Base-by-base conservation (phyloP, 2,329 filamentous ascomycete species). In the Tolypocladium pustulatum region DNA sequence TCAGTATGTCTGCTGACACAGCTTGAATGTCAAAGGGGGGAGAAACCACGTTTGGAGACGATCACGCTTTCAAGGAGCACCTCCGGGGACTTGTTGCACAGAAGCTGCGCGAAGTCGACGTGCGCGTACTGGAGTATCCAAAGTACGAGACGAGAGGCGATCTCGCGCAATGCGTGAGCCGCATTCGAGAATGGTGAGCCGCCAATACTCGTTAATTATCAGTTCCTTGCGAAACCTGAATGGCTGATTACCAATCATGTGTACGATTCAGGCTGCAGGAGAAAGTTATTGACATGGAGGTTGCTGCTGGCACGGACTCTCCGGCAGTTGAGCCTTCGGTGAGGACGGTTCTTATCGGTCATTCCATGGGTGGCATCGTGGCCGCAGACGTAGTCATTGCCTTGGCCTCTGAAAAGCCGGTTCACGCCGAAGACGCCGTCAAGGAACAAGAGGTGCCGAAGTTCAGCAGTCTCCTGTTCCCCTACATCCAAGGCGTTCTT, bases 351-450 rank as follows among this genome's bases (percentile, higher is more conserved):
- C 81, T 97, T 15, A 77, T 95, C 59, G 92, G 92, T 27, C 92
- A 97, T 72, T 92, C 88, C 10, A 97, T 89, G 89, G 89, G 89
- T 65, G 94, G 94, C 65, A 97, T 97, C 66, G 91, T 97, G 53
- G 93, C 91, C 12, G 93, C 91, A 37, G 94, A 97, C 69, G 88
- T 91, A 17, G 79, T 93, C 62, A 83, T 97, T 65, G 81, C 86
- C 46, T 81, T 97, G 56, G 76, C 80, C 1, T 79, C 77, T 9
- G 82, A 85, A 57, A 72, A 74, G 61, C 79, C 81, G 59, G 79
- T 85, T 63, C 76, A 78, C 63, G 76, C 76, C 38, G 71, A 76
- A 60, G 74, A 75, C 65, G 74, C 73, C 38, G 70, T 73, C 57
- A 67, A 73, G 34, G 73, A 75, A 63, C 59, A 65, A 0, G 66